Percentiles rank a stretch among this genome's conserved stretches.
These are phyloP conservation scores for Echites panduratus DNA, from an alignment of 257 asterid genomes.

Conservation along the genomic window DNA sequence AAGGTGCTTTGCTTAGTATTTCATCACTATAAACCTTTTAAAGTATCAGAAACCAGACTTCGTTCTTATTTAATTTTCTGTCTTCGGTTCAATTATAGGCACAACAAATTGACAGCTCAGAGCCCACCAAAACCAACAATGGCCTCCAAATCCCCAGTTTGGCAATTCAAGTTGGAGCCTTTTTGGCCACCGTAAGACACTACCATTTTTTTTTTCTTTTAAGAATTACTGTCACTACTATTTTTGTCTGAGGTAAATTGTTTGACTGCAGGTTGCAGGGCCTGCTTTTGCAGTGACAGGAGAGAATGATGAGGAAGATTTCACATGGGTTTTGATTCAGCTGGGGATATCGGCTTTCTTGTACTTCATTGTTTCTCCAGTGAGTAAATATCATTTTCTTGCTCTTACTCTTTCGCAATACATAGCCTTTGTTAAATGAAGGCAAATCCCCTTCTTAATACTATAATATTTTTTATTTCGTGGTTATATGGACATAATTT, in stretches of 20 bases:
- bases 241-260: constrained; percentile 1
- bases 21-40: background rate
- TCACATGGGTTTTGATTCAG: constrained; percentile 54
- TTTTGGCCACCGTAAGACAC: constrained; percentile 46
- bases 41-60: background rate
- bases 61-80: background rate
- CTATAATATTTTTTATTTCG: too few species aligned
- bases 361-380: constrained; percentile 67
- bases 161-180: constrained; percentile 59
- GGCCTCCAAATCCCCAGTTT: constrained; percentile 28
- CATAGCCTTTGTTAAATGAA: background rate
- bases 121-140: constrained; percentile 16
- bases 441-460: too few species aligned
- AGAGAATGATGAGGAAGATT: constrained; percentile 53
- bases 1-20: constrained; percentile 8
- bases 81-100: constrained; percentile 24
- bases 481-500: too few species aligned
- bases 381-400: constrained; percentile 23
- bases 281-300: constrained; percentile 74
- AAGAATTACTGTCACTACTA: background rate
- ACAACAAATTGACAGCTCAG: constrained; percentile 13
- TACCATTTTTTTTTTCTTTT: background rate
- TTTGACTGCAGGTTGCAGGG: constrained; percentile 39
- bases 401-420: too few species aligned
- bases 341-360: constrained; percentile 63